Conservation (phyloP, 345 rosid genomes). For the Linum lewisii region DNA sequence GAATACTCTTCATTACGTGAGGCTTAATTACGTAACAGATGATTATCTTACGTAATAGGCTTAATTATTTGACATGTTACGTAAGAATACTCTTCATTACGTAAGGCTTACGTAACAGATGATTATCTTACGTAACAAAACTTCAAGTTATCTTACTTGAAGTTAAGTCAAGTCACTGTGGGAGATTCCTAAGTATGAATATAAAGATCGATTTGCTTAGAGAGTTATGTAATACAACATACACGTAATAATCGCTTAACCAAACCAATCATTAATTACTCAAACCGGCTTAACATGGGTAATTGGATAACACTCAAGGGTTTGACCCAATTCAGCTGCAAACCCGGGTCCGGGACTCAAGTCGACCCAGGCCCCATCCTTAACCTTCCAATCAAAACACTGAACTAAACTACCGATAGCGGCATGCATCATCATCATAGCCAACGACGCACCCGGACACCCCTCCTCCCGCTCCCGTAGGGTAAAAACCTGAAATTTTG, state of each 20-base stretch:
- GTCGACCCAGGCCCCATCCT: conserved; percentile 23
- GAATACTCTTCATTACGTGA: no score
- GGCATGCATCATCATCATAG: conserved; percentile 41
- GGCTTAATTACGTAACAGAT: no score
- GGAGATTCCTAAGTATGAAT: no score
- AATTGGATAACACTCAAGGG: conserved; percentile 26
- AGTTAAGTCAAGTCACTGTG: no score
- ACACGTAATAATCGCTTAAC: not conserved
- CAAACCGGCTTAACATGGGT: conserved; percentile 5
- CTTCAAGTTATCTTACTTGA: no score
- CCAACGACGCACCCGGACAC: conserved; percentile 45
- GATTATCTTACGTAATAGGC: no score
- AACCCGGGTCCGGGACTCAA: conserved; percentile 28
- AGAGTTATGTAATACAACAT: not conserved
- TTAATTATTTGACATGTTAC: no score
- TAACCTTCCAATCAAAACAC: conserved; percentile 32
- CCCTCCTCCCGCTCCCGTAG: conserved; percentile 56
- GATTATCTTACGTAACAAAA: no score
- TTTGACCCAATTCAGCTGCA: conserved; percentile 28
- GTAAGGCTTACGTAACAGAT: no score
- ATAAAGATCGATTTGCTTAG: not conserved
- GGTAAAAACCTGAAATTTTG: conserved; percentile 50
- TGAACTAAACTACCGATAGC: conserved; percentile 30
- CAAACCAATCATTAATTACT: not conserved
- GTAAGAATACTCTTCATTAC: no score